phyloP scores from a whole-genome alignment of 2,329 filamentous ascomycete species.

The Fusarium nurragi region DNA sequence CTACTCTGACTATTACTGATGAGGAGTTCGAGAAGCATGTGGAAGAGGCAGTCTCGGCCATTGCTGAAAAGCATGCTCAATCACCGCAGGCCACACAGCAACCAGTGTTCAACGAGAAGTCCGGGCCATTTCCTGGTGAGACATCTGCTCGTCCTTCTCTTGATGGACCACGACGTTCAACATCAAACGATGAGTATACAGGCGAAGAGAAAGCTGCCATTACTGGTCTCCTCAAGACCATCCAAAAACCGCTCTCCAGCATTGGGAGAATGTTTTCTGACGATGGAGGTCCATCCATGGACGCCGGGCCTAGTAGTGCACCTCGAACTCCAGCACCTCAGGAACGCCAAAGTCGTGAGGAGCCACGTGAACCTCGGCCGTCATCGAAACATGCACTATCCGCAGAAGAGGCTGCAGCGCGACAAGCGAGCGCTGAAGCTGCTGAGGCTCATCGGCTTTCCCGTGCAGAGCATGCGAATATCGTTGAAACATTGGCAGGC shows the following conservation, averaged over 20 bases:
- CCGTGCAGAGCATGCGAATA: conserved; percentile 83
- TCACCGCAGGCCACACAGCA: conserved; percentile 57
- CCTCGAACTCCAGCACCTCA: conserved; percentile 52
- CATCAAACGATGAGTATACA: conserved; percentile 63
- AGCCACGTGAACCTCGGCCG: conserved; percentile 45
- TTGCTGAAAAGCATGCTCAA: conserved; percentile 82
- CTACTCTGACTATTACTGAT: conserved; percentile 90
- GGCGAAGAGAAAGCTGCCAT: conserved; percentile 82
- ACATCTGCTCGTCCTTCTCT: conserved; percentile 54
- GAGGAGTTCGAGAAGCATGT: conserved; percentile 96
- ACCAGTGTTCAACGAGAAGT: conserved; percentile 58
- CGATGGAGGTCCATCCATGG: conserved; percentile 56
- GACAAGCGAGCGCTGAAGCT: conserved; percentile 88
- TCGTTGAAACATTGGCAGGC: conserved; percentile 91
- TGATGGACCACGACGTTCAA: conserved; percentile 63
- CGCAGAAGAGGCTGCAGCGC: conserved; percentile 86
- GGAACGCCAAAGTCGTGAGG: conserved; percentile 48
- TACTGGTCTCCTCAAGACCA: conserved; percentile 84
- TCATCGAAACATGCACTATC: conserved; percentile 61
- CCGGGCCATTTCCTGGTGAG: conserved; percentile 38
- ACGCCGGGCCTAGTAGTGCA: conserved; percentile 46
- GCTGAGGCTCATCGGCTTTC: conserved; percentile 88
- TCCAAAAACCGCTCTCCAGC: conserved; percentile 88
- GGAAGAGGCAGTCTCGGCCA: conserved; percentile 94
- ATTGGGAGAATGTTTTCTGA: conserved; percentile 96